Evolutionary conservation across 2,329 filamentous ascomycete genomes (phyloP).

Genomic region (Daldinia sp.): DNA sequence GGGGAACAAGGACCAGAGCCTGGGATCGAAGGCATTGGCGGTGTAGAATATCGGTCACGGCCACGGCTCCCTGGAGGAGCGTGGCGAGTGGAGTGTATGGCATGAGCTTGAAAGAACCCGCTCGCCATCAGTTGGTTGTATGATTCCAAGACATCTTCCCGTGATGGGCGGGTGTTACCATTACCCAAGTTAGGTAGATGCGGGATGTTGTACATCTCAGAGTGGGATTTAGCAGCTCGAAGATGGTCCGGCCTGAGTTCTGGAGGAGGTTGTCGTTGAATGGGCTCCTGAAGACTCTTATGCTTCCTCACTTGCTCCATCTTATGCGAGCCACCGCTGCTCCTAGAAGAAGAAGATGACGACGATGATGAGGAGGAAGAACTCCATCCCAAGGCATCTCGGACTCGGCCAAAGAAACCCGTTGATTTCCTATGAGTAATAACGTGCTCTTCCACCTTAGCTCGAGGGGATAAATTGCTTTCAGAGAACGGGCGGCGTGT

Average conservation of each 20-base stretch:
- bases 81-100: slow-evolving; percentile 68
- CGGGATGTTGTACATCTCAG: slow-evolving; percentile 45
- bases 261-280: slow-evolving; percentile 31
- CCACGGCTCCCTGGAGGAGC: slow-evolving; percentile 49
- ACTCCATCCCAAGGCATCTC: slow-evolving; percentile 46
- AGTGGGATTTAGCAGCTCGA: slow-evolving; percentile 45
- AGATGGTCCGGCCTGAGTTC: slow-evolving; percentile 37
- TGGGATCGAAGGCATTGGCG: slow-evolving; percentile 38
- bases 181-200: slow-evolving; percentile 36
- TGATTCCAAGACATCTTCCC: slow-evolving; percentile 67
- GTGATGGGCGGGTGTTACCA: slow-evolving; percentile 50
- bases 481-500: slow-evolving; percentile 46
- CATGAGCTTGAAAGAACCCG: slow-evolving; percentile 70
- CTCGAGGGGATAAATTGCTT: slow-evolving; percentile 12
- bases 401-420: slow-evolving; percentile 51
- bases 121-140: slow-evolving; percentile 68
- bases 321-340: slow-evolving; percentile 26
- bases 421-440: slow-evolving; percentile 49
- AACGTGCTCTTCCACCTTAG: slow-evolving; percentile 29
- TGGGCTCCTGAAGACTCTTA: slow-evolving; percentile 49
- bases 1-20: slow-evolving; percentile 40
- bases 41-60: slow-evolving; percentile 23
- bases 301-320: slow-evolving; percentile 47
- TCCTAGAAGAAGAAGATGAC: slow-evolving; percentile 9
- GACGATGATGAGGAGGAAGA: slow-evolving; percentile 27